Evolutionary conservation across 495 filamentous ascomycete genomes (phyloP).

Genomic region (Clavariopsis aquatica): DNA sequence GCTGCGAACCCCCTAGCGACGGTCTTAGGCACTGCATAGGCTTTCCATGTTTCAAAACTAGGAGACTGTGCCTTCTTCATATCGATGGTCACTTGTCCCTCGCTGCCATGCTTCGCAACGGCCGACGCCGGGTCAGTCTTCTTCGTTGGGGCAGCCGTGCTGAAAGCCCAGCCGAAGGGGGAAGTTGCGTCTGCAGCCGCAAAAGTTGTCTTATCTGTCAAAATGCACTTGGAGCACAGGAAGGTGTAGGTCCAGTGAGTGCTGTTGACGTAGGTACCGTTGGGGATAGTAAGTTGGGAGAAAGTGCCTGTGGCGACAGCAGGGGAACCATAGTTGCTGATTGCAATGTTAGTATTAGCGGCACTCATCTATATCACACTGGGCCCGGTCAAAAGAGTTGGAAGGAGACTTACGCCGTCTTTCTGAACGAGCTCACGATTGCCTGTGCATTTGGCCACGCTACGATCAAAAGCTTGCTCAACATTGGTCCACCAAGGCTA

Average conservation of each 20-base stretch:
- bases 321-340: constrained; percentile 32
- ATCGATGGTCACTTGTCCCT: constrained; percentile 17
- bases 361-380: too few relatives aligned
- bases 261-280: constrained; percentile 36
- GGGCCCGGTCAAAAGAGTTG: too few relatives aligned
- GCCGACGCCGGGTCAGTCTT: constrained; percentile 5
- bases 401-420: constrained; percentile 21
- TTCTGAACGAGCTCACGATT: constrained; percentile 26
- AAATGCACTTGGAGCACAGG: constrained; percentile 31
- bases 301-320: constrained; percentile 32
- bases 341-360: too few relatives aligned
- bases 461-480: constrained; percentile 31
- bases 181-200: constrained; percentile 1
- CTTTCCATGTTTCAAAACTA: constrained; percentile 27
- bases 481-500: constrained; percentile 27
- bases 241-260: constrained; percentile 39
- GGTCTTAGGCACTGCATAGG: constrained; percentile 10
- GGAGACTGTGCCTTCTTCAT: constrained; percentile 17
- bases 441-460: constrained; percentile 36
- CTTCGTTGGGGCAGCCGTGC: constrained; percentile 17
- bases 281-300: constrained; percentile 31
- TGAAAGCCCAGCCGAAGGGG: constrained; percentile 24
- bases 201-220: constrained; percentile 30
- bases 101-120: constrained; percentile 15
- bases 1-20: neutral